Evolutionary conservation across 176 grass and related monocot genomes (phyloP).

Genomic region (Musa itinerans): DNA sequence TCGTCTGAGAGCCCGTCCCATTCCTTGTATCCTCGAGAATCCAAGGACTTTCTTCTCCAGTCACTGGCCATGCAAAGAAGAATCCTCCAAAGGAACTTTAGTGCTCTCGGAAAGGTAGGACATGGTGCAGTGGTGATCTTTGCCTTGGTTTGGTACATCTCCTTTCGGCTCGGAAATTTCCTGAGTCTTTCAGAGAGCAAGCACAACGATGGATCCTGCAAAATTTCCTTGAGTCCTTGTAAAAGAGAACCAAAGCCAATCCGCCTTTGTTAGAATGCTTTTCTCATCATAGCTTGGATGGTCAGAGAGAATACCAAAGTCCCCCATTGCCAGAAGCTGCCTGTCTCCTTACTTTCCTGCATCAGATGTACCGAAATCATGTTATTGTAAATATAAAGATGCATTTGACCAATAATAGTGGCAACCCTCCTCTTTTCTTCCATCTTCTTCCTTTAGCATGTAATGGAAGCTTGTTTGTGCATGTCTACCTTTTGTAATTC

Average conservation of each 20-base stretch:
- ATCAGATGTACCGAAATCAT: neutral
- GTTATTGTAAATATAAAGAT: neutral
- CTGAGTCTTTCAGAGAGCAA: neutral
- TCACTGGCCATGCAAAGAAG: neutral
- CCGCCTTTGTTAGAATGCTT: constrained; percentile 3
- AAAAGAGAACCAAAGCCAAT: too few relatives aligned
- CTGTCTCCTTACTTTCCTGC: constrained; percentile 47
- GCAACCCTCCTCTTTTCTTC: too few relatives aligned
- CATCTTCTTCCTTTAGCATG: too few relatives aligned
- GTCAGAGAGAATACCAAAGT: constrained; percentile 39
- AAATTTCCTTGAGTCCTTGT: too few relatives aligned
- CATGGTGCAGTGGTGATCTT: constrained; percentile 27
- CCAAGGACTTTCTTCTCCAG: neutral
- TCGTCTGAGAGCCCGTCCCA: too few relatives aligned
- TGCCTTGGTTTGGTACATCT: neutral
- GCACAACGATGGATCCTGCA: neutral
- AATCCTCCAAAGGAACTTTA: neutral
- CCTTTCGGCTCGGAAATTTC: neutral
- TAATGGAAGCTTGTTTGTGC: too few relatives aligned
- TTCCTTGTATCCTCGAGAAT: neutral
- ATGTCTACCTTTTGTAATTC: too few relatives aligned
- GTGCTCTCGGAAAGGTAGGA: neutral
- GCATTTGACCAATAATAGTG: neutral
- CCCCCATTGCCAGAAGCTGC: constrained; percentile 25
- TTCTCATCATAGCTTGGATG: constrained; percentile 52